phyloP scores from a whole-genome alignment of 208 protist genomes.

The Crithidia bombi region DNA sequence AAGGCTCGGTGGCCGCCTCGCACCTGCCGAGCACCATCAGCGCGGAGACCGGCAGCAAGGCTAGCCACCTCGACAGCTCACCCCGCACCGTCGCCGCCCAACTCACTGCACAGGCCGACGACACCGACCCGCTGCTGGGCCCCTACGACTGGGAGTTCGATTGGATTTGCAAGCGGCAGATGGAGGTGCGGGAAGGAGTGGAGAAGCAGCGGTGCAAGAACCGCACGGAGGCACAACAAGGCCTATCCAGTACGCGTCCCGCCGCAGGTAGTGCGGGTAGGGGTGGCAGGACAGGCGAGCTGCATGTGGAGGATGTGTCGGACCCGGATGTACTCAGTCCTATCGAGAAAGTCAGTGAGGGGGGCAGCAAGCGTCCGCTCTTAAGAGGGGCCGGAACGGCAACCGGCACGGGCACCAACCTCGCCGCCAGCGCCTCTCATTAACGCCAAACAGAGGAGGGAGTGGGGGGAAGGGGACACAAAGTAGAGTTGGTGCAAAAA shows the following conservation, averaged over 20 bases:
- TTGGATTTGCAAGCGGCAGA: constrained; percentile 78
- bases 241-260: background rate
- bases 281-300: constrained; percentile 6
- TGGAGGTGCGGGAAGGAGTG: constrained; percentile 44
- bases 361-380: constrained; percentile 27
- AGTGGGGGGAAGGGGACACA: too few relatives aligned
- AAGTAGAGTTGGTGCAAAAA: too few relatives aligned
- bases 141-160: constrained; percentile 88
- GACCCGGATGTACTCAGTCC: constrained; percentile 13
- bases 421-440: background rate
- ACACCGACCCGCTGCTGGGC: constrained; percentile 35
- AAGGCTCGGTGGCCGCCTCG: constrained; percentile 8
- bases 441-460: background rate
- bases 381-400: background rate
- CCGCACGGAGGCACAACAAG: background rate
- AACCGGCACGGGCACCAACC: background rate
- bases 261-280: background rate
- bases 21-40: constrained; percentile 26
- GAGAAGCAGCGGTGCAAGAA: constrained; percentile 23
- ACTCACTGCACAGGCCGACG: constrained; percentile 15
- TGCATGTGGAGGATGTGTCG: constrained; percentile 28
- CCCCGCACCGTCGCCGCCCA: constrained; percentile 34
- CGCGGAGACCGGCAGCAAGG: constrained; percentile 17
- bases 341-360: constrained; percentile 17
- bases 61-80: constrained; percentile 3